Conservation (phyloP, 495 filamentous ascomycete genomes). For the Xylaria curta region DNA sequence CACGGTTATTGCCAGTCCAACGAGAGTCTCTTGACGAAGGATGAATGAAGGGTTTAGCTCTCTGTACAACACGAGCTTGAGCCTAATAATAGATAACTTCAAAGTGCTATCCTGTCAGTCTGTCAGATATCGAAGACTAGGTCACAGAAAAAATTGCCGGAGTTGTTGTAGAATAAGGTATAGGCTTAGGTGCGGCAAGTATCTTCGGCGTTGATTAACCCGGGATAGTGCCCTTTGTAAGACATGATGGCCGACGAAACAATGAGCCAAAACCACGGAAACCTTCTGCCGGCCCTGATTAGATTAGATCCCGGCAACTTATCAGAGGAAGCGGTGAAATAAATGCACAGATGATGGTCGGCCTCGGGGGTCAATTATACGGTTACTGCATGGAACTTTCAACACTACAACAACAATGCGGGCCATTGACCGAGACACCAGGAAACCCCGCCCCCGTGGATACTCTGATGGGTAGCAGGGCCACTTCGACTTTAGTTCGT, state of each 20-base stretch:
- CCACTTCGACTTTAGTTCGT: neutral
- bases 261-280: neutral
- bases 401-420: neutral
- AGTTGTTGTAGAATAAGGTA: neutral
- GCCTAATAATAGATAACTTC: neutral
- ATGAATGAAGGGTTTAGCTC: neutral
- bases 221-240: neutral
- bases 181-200: neutral
- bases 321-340: conserved; percentile 16
- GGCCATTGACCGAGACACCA: neutral
- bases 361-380: neutral
- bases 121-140: neutral
- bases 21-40: no score
- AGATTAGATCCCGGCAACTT: neutral
- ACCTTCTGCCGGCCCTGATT: neutral
- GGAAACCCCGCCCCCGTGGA: neutral
- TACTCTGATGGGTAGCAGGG: neutral
- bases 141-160: neutral
- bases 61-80: neutral
- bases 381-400: conserved; percentile 4
- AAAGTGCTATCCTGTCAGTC: no score
- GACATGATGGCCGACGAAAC: neutral
- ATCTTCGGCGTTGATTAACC: neutral
- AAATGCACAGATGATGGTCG: neutral
- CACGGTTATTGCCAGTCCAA: neutral